Base-by-base conservation (phyloP, 1,284 basidiomycete genomes). In the Erythrobasidium hasegawianum region DNA sequence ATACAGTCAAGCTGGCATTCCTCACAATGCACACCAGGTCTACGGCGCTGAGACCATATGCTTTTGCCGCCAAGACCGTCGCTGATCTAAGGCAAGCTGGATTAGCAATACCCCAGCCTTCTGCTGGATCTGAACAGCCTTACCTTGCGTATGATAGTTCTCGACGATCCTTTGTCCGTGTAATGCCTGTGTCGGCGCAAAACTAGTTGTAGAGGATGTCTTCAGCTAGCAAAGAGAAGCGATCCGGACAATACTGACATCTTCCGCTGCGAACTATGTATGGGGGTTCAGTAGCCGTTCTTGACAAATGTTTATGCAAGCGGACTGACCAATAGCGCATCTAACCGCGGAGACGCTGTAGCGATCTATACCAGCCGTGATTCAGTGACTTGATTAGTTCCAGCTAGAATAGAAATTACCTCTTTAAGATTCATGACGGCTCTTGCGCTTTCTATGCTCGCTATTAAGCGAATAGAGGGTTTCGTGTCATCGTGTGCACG, bases 91-190 rank as follows among this genome's bases (percentile, higher is more conserved):
- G 39, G 14, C 3, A 58, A 20, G 20, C 39, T 57, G 11, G 24
- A 40, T n/a, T 11, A 27, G 22, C 9, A 20, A 58, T 2, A 41
- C 18, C 18, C 24, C 10, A 18, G 20, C 2, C 7, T 43, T 26
- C 2, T 10, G 9, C 38, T n/a, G 16, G 20, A 13, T 29, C 38
- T 16, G 18, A 2, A 24, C 3, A 10, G 20, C 2, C 61, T 29
- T 41, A 57, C n/a, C 94, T 85, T 2, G 91, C 87, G 72, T 86
- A 91, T 5, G 94, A 82, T 20, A 97, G 79, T 74, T 95, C 91
- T 56, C 80, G 80, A 20, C 89, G 83, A 9, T 85, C 83, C 1
- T 80, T 75, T 1, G 91, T 89, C n/a, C 94, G 86, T 38, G 87
- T 81, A 67, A 97, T 86, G 1, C 85, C 86, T 0, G 92, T 90